phyloP scores from a whole-genome alignment of 441 rosid species.

The Adansonia grandidieri region DNA sequence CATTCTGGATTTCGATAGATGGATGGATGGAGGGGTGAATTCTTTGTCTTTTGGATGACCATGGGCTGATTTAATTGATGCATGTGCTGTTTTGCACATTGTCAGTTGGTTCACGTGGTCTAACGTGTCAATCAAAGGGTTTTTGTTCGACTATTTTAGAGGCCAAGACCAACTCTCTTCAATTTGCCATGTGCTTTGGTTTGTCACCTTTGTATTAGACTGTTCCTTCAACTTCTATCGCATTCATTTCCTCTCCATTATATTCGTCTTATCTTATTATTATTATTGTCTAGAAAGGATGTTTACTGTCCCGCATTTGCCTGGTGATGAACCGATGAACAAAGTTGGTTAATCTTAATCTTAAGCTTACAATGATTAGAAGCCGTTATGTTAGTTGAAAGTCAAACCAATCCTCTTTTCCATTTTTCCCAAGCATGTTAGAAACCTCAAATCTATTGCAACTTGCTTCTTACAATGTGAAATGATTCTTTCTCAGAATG shows the following conservation, averaged over 20 bases:
- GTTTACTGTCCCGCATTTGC: not conserved
- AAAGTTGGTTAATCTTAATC: not conserved
- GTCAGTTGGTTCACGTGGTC: constrained; percentile 1
- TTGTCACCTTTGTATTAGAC: not conserved
- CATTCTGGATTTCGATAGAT: not conserved
- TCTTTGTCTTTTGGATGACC: not conserved
- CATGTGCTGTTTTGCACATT: not conserved
- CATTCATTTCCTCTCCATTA: constrained; percentile 16
- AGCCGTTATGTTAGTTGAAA: constrained; percentile 28
- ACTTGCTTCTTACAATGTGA: constrained; percentile 30
- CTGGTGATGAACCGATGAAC: not conserved
- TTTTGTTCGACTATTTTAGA: not conserved
- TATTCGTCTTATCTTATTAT: not conserved
- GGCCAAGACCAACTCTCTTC: too few species aligned
- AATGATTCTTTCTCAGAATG: constrained; percentile 33
- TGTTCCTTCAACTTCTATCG: not conserved
- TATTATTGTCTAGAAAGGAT: not conserved
- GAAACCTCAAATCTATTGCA: constrained; percentile 38
- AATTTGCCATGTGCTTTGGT: not conserved
- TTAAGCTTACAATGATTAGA: constrained; percentile 20
- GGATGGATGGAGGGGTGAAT: not conserved
- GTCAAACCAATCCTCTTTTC: not conserved
- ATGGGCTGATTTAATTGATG: not conserved
- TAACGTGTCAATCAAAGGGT: not conserved
- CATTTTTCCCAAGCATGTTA: constrained; percentile 35